These are phyloP conservation scores for Cercis canadensis DNA, from an alignment of 306 rosid species.

Conservation along the genomic window DNA sequence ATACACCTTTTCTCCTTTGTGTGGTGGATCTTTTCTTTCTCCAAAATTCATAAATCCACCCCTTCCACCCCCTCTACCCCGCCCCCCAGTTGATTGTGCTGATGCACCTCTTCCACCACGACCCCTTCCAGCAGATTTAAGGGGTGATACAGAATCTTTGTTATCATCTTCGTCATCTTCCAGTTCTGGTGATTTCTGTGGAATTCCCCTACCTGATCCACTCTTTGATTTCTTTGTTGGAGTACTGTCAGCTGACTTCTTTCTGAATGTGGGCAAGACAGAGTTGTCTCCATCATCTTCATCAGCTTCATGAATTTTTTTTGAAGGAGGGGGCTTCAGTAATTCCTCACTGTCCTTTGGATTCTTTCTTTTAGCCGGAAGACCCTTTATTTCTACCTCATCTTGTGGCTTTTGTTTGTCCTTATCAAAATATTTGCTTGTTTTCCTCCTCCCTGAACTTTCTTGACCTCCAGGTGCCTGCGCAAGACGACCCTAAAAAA, in stretches of 20 bases:
- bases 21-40: slow-evolving; percentile 96
- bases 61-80: slow-evolving; percentile 92
- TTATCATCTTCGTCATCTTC: slow-evolving; percentile 73
- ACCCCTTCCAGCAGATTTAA: slow-evolving; percentile 81
- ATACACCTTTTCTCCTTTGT: slow-evolving; percentile 94
- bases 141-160: slow-evolving; percentile 44
- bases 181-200: slow-evolving; percentile 49
- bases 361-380: slow-evolving; percentile 75
- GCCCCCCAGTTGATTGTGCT: slow-evolving; percentile 64
- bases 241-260: slow-evolving; percentile 58
- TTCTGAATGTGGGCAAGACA: slow-evolving; percentile 45
- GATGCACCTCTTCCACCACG: slow-evolving; percentile 81
- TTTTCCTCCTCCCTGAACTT: slow-evolving; percentile 72
- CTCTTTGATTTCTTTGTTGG: slow-evolving; percentile 78
- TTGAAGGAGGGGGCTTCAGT: slow-evolving; percentile 43
- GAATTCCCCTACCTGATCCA: slow-evolving; percentile 66
- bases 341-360: slow-evolving; percentile 50
- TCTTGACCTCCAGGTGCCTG: slow-evolving; percentile 64
- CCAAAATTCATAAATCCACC: slow-evolving; percentile 97
- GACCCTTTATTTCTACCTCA: slow-evolving; percentile 53
- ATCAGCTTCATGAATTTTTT: slow-evolving; percentile 50
- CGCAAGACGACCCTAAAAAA: slow-evolving; percentile 1
- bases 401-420: slow-evolving; percentile 61
- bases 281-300: slow-evolving; percentile 56
- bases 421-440: slow-evolving; percentile 72